Conservation (phyloP, 1,284 basidiomycete genomes). For the Rhodotorula sp. region DNA sequence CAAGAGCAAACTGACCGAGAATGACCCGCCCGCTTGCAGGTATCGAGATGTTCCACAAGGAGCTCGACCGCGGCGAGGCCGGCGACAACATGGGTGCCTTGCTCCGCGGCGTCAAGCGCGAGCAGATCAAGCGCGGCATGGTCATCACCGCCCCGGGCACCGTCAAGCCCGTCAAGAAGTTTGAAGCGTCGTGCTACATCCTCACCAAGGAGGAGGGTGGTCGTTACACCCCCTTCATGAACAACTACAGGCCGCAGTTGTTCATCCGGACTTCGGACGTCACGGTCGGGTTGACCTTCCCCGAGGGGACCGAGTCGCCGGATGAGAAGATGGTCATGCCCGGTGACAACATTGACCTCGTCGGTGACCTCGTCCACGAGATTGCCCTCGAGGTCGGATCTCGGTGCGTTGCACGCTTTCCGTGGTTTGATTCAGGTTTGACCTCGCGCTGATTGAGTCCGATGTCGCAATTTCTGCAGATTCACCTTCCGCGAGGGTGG, state of each 20-base stretch:
- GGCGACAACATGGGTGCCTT: slow-evolving; percentile 99
- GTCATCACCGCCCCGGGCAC: slow-evolving; percentile 84
- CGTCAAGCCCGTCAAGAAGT: slow-evolving; percentile 94
- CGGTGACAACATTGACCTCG: slow-evolving; percentile 94
- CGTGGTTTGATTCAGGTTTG: neutral
- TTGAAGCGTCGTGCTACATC: slow-evolving; percentile 86
- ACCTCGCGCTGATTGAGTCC: neutral
- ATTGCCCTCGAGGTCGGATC: slow-evolving; percentile 89
- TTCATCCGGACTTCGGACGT: slow-evolving; percentile 96
- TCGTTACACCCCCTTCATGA: slow-evolving; percentile 95
- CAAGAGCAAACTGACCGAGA: neutral
- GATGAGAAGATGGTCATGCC: slow-evolving; percentile 84
- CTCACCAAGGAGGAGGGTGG: slow-evolving; percentile 98
- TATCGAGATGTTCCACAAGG: slow-evolving; percentile 98
- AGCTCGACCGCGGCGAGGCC: slow-evolving; percentile 94
- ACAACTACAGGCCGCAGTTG: slow-evolving; percentile 93
- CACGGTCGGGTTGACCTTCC: slow-evolving; percentile 81
- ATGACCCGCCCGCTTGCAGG: slow-evolving; percentile 3
- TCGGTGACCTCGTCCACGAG: slow-evolving; percentile 80
- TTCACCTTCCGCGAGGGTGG: slow-evolving; percentile 98
- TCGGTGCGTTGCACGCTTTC: neutral
- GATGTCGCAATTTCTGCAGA: slow-evolving; percentile 51
- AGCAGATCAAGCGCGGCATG: slow-evolving; percentile 91
- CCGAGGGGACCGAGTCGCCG: slow-evolving; percentile 65
- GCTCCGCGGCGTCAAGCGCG: slow-evolving; percentile 94